Evolutionary conservation across 148 eudicot species (phyloP), one percentile per base, ranked within the genome.

Genomic region (Rhododendron mucronatum): DNA sequence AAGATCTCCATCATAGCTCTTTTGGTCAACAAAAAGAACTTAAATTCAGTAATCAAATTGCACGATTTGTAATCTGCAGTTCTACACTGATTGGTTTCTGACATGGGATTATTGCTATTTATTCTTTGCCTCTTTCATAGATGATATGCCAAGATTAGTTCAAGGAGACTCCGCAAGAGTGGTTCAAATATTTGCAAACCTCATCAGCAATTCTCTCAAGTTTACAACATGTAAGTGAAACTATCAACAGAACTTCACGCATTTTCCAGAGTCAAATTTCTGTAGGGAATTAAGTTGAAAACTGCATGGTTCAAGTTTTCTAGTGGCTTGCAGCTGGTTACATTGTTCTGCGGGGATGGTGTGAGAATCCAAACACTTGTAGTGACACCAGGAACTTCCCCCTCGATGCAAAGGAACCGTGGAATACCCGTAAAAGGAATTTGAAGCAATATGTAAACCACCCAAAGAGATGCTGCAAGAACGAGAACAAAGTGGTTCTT

Each of bases 151-250:
- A 85, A 94, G 86, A 91, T 81, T 95, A 88, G 93, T 97, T 75
- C 91, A 87, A 87, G 99, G 99, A 88, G 99, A 97, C 90, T 97
- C 99, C 59, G 98, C 93, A 48, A 91, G 99, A 90, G 93, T 95
- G 65, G 94, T 94, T 88, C 99, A 97, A 83, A 93, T 97, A 86
- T 97, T 97, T 86, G 99, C 99, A 81, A 97, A 97, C 88, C 93
- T 97, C 37, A 94, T 97, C 48, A 97, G 94, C 92, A 97, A 97
- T 86, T 97, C 99, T 39, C 93, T 97, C 92, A 97, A 97, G 92
- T 97, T 97, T 84, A 97, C 99, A 67, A 88, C 95, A 81, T 91
- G 99, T 95, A 90, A 93, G 93, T 90, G 57, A 84, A 69, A 75
- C 55, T 77, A 35, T 51, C 18, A 83, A 15, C 59, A 67, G n/a